Conservation (phyloP, 1,139 yeast species). For the Nakaseomyces glabratus region DNA sequence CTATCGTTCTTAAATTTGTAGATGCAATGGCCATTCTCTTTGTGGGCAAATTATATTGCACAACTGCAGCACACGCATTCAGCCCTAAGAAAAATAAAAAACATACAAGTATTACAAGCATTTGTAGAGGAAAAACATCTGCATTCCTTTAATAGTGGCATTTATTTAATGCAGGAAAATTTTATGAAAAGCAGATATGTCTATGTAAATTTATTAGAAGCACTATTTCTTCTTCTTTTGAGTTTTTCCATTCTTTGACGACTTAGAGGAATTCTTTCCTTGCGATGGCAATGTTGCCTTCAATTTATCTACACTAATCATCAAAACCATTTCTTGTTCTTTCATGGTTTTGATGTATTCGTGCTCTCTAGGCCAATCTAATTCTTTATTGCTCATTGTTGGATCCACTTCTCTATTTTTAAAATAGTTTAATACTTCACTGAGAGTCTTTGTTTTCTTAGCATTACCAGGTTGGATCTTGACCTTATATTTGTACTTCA, state of each 20-base stretch:
- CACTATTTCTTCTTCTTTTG: constrained; percentile 5
- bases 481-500: constrained; percentile 69
- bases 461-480: constrained; percentile 80
- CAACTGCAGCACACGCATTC: too few relatives aligned
- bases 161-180: too few relatives aligned
- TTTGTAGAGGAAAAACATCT: too few relatives aligned
- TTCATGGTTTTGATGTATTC: constrained; percentile 49
- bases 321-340: constrained; percentile 44
- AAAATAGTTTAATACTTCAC: constrained; percentile 57
- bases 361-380: constrained; percentile 67
- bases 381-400: constrained; percentile 40
- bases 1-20: too few relatives aligned
- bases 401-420: constrained; percentile 47
- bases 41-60: too few relatives aligned
- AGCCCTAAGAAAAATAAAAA: too few relatives aligned
- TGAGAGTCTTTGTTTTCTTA: constrained; percentile 81
- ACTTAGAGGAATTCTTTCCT: constrained; percentile 1
- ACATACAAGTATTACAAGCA: too few relatives aligned
- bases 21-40: too few relatives aligned
- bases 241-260: constrained; percentile 7
- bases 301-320: constrained; percentile 45
- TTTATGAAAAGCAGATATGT: too few relatives aligned
- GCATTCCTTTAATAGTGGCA: too few relatives aligned
- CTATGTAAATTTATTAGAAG: too few relatives aligned
- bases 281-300: constrained; percentile 35